Conservation (phyloP, 495 filamentous ascomycete genomes). For the Extremus antarcticus region DNA sequence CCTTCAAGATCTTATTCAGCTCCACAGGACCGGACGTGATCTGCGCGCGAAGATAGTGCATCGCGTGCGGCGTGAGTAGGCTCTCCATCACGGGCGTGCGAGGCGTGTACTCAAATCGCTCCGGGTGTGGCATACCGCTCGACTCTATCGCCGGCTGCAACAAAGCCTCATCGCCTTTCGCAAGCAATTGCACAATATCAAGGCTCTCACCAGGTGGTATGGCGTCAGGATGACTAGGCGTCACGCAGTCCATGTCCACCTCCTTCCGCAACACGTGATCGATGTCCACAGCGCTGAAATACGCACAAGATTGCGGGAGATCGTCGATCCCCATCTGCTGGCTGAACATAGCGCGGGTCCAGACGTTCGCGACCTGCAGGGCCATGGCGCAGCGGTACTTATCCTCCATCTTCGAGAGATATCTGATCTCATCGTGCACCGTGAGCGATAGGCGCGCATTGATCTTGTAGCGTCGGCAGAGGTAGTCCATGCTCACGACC, state of each 20-base stretch:
- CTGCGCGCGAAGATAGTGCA: constrained; percentile 69
- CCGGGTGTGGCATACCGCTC: constrained; percentile 37
- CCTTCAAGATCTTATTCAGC: constrained; percentile 57
- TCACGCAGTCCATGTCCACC: constrained; percentile 94
- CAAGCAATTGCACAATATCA: constrained; percentile 64
- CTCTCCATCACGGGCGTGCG: constrained; percentile 69
- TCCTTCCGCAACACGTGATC: constrained; percentile 91
- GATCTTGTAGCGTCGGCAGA: constrained; percentile 77
- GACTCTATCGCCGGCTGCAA: constrained; percentile 56
- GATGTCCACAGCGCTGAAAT: constrained; percentile 90
- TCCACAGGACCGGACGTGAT: constrained; percentile 67
- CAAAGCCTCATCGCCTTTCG: constrained; percentile 49
- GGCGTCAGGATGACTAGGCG: constrained; percentile 66
- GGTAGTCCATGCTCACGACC: constrained; percentile 88
- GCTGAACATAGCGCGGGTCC: constrained; percentile 93
- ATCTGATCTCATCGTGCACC: constrained; percentile 95
- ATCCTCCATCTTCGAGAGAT: constrained; percentile 75
- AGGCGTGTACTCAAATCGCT: constrained; percentile 53
- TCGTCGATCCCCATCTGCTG: constrained; percentile 95
- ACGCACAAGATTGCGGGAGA: constrained; percentile 85
- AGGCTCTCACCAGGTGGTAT: constrained; percentile 81
- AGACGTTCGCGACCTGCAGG: constrained; percentile 85
- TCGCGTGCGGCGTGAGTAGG: constrained; percentile 35
- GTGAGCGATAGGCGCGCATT: constrained; percentile 79
- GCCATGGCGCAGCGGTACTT: constrained; percentile 84